A percentile compares a stretch with the other conserved stretches of the same genome.
Conservation (phyloP, 2,329 filamentous ascomycete genomes). For the Chlorencoelia australis region DNA sequence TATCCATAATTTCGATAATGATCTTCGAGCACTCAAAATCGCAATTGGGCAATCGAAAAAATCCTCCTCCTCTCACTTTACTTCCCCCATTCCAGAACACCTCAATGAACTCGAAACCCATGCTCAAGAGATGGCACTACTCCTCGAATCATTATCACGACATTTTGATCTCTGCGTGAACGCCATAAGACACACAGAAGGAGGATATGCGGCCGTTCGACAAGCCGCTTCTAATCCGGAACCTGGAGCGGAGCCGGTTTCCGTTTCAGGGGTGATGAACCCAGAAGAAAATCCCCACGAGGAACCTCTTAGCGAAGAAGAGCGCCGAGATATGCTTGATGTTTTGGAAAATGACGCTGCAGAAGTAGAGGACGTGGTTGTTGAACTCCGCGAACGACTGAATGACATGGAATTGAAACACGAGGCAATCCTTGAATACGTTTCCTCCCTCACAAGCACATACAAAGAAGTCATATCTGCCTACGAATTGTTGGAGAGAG, state of each 20-base stretch:
- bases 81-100: slow-evolving; percentile 33
- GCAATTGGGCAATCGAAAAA: slow-evolving; percentile 27
- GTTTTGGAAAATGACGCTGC: slow-evolving; percentile 65
- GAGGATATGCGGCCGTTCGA: slow-evolving; percentile 58
- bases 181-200: slow-evolving; percentile 83
- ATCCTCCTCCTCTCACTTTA: slow-evolving; percentile 19
- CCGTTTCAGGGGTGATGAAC: slow-evolving; percentile 55
- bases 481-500: slow-evolving; percentile 55
- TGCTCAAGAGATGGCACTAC: slow-evolving; percentile 71
- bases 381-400: slow-evolving; percentile 64
- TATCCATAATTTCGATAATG: slow-evolving; percentile 60
- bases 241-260: slow-evolving; percentile 39
- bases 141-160: slow-evolving; percentile 68
- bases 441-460: slow-evolving; percentile 43
- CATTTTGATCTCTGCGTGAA: slow-evolving; percentile 93
- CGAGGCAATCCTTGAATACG: slow-evolving; percentile 51
- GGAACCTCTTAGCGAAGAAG: slow-evolving; percentile 63
- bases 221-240: slow-evolving; percentile 55
- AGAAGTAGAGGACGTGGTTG: slow-evolving; percentile 56
- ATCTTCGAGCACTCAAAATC: slow-evolving; percentile 54
- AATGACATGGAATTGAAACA: slow-evolving; percentile 68
- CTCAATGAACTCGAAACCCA: slow-evolving; percentile 39
- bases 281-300: slow-evolving; percentile 42
- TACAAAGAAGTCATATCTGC: slow-evolving; percentile 51
- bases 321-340: slow-evolving; percentile 72